Evolutionary conservation across 2,329 filamentous ascomycete genomes (phyloP), one percentile per base, ranked within the genome.

Genomic region (Trichoderma hamatum): DNA sequence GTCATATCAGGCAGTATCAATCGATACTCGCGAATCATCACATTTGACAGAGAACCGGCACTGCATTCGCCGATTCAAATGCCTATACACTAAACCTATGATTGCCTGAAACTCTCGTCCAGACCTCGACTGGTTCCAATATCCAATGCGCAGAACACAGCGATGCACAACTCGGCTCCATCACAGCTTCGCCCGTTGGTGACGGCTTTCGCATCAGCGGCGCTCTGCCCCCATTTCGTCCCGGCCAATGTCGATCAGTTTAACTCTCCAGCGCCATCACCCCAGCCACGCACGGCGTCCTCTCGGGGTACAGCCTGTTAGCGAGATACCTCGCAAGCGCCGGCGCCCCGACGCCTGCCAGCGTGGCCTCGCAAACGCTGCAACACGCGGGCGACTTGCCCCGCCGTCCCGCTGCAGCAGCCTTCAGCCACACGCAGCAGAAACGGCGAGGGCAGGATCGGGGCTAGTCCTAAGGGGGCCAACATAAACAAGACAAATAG

Each of bases 401-500:
- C 56, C 66, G 30, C 58, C 66, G 6, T 30, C 30, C 51, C 30
- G 13, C 34, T 24, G 51, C 24, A 5, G 19, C 30, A 56, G 36
- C 63, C n/a, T 34, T 64, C 43, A 63, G 60, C 60, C 67, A 65
- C 67, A 69, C 39, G 28, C 61, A 52, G 13, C 21, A 43, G 30
- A 21, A 26, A 21, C 58, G 26, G 16, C 14, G 21, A 32, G 19
- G 30, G 49, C 26, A 30, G 16, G 9, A 54, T 55, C 34, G 61
- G 19, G 61, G 13, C 66, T 67, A 67, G 55, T 66, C 68, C 68
- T 36, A 66, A 69, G 62, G 19, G n/a, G 51, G 60, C 68, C 64
- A 68, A 68, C 65, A 70, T 70, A 70, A 70, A 70, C 69, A 70
- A 70, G 69, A 70, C 69, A 68, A 60, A 69, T 56, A 65, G 52